These are phyloP conservation scores for Chaetomiaceae sp. DNA, from an alignment of 2,329 filamentous ascomycete genomes.

Conservation along the genomic window DNA sequence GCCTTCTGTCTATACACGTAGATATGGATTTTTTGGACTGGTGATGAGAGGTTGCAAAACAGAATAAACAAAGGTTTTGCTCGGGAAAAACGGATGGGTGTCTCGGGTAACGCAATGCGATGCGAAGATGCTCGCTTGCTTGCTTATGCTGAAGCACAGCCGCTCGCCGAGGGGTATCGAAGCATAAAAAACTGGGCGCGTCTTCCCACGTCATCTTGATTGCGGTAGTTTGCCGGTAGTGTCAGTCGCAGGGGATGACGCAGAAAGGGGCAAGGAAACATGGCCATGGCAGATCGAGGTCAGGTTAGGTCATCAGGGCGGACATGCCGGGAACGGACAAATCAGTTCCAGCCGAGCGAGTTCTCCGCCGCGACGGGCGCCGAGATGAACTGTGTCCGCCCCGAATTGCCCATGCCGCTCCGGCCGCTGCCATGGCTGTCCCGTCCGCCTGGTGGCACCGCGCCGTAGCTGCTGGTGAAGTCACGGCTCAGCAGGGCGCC, in stretches of 20 bases:
- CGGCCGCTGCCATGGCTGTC: constrained; percentile 57
- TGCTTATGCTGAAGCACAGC: background rate
- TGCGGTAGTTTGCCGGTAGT: background rate
- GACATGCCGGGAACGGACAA: background rate
- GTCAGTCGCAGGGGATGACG: background rate
- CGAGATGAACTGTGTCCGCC: constrained; percentile 66
- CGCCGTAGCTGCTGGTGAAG: constrained; percentile 51
- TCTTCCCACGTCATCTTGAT: background rate
- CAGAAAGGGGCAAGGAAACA: constrained; percentile 1
- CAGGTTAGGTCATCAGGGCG: background rate
- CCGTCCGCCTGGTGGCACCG: constrained; percentile 39
- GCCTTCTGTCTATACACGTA: background rate
- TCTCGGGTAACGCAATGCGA: background rate
- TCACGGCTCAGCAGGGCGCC: constrained; percentile 59
- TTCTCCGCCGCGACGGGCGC: constrained; percentile 90
- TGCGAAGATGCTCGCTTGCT: background rate
- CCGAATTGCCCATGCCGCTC: constrained; percentile 50
- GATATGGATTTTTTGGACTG: background rate
- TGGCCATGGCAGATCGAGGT: constrained; percentile 20
- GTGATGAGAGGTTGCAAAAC: background rate
- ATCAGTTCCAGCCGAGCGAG: constrained; percentile 90
- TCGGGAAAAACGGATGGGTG: too few species aligned
- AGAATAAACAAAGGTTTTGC: background rate
- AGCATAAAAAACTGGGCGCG: constrained; percentile 18
- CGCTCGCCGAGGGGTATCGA: constrained; percentile 20